Percentiles rank a stretch among this genome's conserved stretches.
These are phyloP conservation scores for Nicotiana paniculata DNA, from an alignment of 257 asterid species.

Conservation along the genomic window DNA sequence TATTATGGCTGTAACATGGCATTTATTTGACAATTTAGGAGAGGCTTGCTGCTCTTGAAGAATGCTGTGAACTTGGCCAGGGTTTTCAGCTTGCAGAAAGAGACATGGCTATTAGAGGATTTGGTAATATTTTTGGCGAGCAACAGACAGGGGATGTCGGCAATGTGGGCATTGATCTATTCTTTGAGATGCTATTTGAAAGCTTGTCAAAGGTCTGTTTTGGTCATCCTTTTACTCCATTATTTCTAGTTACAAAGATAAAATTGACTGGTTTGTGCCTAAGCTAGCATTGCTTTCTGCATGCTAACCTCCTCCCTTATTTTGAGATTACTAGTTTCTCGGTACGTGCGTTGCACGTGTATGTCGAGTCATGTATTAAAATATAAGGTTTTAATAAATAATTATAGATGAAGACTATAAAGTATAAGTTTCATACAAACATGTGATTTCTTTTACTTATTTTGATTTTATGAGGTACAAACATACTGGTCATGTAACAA, in stretches of 20 bases:
- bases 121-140: conserved; percentile 96
- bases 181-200: conserved; percentile 98
- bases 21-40: conserved; percentile 49
- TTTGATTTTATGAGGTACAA: too few relatives aligned
- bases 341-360: too few relatives aligned
- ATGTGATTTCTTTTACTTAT: too few relatives aligned
- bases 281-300: conserved; percentile 4
- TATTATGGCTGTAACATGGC: not conserved
- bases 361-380: too few relatives aligned
- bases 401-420: too few relatives aligned
- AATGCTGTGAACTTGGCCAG: conserved; percentile 90
- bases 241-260: not conserved
- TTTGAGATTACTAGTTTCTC: not conserved
- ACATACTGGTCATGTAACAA: too few relatives aligned
- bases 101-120: conserved; percentile 98
- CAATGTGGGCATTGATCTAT: conserved; percentile 97
- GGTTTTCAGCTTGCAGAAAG: conserved; percentile 98
- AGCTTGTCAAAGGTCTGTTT: conserved; percentile 86
- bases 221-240: not conserved
- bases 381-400: too few relatives aligned
- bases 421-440: too few relatives aligned
- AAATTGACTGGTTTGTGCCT: not conserved
- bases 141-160: conserved; percentile 99
- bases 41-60: conserved; percentile 95
- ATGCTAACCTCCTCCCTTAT: not conserved